A percentile compares a stretch with the other conserved stretches of the same genome.
Evolutionary conservation across 495 filamentous ascomycete species (phyloP).

Genomic region (Podospora fimiseda): DNA sequence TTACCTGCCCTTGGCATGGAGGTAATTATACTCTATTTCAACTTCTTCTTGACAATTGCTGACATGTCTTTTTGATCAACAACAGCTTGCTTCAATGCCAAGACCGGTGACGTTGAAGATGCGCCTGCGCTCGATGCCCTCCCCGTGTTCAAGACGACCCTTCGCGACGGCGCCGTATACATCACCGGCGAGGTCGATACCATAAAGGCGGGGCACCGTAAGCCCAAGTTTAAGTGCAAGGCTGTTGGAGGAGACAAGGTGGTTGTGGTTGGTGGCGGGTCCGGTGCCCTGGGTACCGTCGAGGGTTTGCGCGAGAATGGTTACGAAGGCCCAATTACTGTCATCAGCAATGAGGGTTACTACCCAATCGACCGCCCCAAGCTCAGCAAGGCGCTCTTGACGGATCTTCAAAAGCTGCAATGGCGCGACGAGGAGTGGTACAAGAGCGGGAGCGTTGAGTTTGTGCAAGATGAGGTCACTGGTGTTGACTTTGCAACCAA

Average conservation of each 20-base stretch:
- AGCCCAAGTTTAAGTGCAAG: slow-evolving; percentile 65
- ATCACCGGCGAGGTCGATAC: slow-evolving; percentile 70
- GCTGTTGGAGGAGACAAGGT: slow-evolving; percentile 57
- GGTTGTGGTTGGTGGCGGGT: slow-evolving; percentile 85
- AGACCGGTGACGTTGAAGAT: slow-evolving; percentile 90
- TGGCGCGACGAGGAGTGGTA: slow-evolving; percentile 73
- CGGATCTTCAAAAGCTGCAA: slow-evolving; percentile 72
- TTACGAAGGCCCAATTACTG: slow-evolving; percentile 72
- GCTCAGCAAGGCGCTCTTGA: slow-evolving; percentile 86
- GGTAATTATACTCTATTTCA: slow-evolving; percentile 43
- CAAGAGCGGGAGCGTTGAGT: slow-evolving; percentile 63
- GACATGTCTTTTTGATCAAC: slow-evolving; percentile 1
- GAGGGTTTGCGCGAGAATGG: slow-evolving; percentile 76
- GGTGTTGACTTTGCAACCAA: slow-evolving; percentile 69
- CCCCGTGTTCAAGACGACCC: slow-evolving; percentile 67
- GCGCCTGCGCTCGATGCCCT: slow-evolving; percentile 82
- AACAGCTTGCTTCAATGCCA: slow-evolving; percentile 81
- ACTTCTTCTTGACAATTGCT: slow-evolving; percentile 10
- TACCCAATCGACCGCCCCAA: slow-evolving; percentile 89
- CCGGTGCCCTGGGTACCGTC: slow-evolving; percentile 69
- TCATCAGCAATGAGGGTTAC: slow-evolving; percentile 79
- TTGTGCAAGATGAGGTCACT: slow-evolving; percentile 66
- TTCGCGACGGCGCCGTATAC: slow-evolving; percentile 77
- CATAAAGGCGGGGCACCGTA: slow-evolving; percentile 70
- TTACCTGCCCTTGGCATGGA: slow-evolving; percentile 95